Conservation (phyloP, 208 protist genomes). For the Zelonia costaricensis region DNA sequence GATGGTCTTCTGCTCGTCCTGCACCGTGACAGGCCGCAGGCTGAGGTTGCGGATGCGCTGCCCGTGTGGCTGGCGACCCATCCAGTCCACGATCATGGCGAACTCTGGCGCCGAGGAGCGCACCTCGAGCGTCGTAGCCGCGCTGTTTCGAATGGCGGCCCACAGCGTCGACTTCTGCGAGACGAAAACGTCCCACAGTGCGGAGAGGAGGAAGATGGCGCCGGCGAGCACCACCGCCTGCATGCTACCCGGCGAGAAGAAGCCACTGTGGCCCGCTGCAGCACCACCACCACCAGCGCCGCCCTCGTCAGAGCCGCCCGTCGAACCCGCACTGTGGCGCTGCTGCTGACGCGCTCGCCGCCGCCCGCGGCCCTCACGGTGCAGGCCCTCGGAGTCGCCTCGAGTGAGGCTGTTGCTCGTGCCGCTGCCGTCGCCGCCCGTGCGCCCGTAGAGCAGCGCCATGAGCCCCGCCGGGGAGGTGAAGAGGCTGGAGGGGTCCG, state of each 20-base stretch:
- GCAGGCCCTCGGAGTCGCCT: neutral
- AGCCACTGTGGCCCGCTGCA: neutral
- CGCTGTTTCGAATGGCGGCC: constrained; percentile 49
- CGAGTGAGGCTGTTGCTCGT: neutral
- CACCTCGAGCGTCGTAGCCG: constrained; percentile 80
- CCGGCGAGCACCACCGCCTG: constrained; percentile 57
- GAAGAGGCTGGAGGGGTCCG: constrained; percentile 48
- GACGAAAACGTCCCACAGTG: constrained; percentile 70
- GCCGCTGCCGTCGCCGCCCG: neutral
- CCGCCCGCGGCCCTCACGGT: neutral
- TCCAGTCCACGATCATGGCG: constrained; percentile 91
- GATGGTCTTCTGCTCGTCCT: constrained; percentile 44
- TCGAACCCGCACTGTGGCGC: no score
- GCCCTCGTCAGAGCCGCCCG: no score
- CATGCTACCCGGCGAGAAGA: constrained; percentile 31
- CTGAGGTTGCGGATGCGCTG: constrained; percentile 64
- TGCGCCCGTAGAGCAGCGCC: constrained; percentile 61
- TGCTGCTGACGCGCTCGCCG: constrained; percentile 17
- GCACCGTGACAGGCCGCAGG: constrained; percentile 65
- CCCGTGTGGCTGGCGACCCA: constrained; percentile 72
- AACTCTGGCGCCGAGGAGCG: constrained; percentile 88
- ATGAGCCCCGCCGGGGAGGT: constrained; percentile 68
- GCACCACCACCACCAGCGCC: neutral
- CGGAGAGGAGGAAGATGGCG: constrained; percentile 63
- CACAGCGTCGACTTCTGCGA: constrained; percentile 47